phyloP scores from a whole-genome alignment of 768 basidiomycete genomes.

The Hygrophoropsis aurantiaca region DNA sequence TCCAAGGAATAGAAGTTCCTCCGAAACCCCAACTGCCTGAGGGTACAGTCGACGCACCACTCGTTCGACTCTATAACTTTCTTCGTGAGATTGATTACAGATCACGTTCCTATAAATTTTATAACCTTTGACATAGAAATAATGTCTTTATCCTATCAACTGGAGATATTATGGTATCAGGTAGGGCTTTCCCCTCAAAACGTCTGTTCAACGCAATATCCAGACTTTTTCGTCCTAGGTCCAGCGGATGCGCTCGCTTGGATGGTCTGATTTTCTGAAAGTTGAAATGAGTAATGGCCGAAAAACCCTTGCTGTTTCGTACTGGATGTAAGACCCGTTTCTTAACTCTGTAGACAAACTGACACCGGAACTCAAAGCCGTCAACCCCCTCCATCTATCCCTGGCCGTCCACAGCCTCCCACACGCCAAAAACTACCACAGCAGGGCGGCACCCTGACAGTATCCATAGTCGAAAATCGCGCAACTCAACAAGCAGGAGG shows the following conservation, averaged over 20 bases:
- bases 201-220: neutral
- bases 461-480: slow-evolving; percentile 64
- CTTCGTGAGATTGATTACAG: slow-evolving; percentile 58
- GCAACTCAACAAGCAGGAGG: slow-evolving; percentile 35
- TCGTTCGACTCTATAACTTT: slow-evolving; percentile 85
- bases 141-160: slow-evolving; percentile 89
- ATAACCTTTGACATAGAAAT: slow-evolving; percentile 53
- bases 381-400: slow-evolving; percentile 29
- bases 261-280: slow-evolving; percentile 79
- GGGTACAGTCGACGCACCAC: slow-evolving; percentile 74
- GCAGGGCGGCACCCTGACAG: slow-evolving; percentile 70
- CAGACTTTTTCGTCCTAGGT: slow-evolving; percentile 40
- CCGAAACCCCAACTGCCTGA: slow-evolving; percentile 51
- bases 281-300: slow-evolving; percentile 70
- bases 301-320: slow-evolving; percentile 69
- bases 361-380: too few species aligned
- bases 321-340: slow-evolving; percentile 72
- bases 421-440: slow-evolving; percentile 47
- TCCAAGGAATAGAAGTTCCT: slow-evolving; percentile 40
- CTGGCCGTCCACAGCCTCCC: slow-evolving; percentile 28
- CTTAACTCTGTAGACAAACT: slow-evolving; percentile 2
- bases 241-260: slow-evolving; percentile 73
- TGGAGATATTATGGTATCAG: slow-evolving; percentile 87
- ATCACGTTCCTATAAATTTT: neutral
- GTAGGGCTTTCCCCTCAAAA: slow-evolving; percentile 20